These are phyloP conservation scores for Ascochyta lentis DNA, from an alignment of 2,329 filamentous ascomycete genomes.

Conservation along the genomic window DNA sequence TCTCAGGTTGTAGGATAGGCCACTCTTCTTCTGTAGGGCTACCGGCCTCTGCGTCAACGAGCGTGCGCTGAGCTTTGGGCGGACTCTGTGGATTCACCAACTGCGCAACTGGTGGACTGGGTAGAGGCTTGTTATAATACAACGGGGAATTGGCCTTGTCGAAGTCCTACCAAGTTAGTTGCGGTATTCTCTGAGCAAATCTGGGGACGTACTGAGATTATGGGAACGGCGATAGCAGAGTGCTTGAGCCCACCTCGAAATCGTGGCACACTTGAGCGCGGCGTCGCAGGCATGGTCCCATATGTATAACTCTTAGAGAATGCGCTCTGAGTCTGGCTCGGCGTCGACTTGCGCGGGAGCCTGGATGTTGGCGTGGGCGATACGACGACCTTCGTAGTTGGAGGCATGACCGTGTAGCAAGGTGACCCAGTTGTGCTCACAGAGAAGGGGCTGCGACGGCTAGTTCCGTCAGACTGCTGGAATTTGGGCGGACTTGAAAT, in stretches of 20 bases:
- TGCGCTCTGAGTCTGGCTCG: slow-evolving; percentile 13
- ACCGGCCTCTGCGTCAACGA: slow-evolving; percentile 50
- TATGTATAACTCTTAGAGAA: slow-evolving; percentile 1
- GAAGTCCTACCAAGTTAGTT: slow-evolving; percentile 15
- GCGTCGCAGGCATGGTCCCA: background rate
- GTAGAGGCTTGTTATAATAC: slow-evolving; percentile 47
- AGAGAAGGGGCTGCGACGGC: slow-evolving; percentile 16
- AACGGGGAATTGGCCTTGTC: slow-evolving; percentile 5
- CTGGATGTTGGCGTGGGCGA: slow-evolving; percentile 27
- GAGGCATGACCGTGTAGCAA: slow-evolving; percentile 5
- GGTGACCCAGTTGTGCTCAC: slow-evolving; percentile 23
- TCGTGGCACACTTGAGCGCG: slow-evolving; percentile 7
- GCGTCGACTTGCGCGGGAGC: slow-evolving; percentile 38
- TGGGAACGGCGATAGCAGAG: background rate
- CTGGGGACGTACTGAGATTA: background rate
- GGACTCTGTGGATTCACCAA: slow-evolving; percentile 41
- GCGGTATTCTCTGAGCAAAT: no score
- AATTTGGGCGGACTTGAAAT: slow-evolving; percentile 17
- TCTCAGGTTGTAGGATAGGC: slow-evolving; percentile 39
- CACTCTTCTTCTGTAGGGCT: slow-evolving; percentile 36
- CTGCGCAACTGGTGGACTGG: slow-evolving; percentile 47
- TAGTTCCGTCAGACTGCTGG: background rate
- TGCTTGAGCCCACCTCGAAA: background rate
- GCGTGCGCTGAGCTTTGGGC: slow-evolving; percentile 45
- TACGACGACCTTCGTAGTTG: background rate